These are phyloP conservation scores for Hamigera avellanea DNA, from an alignment of 495 filamentous ascomycete genomes.

Conservation along the genomic window DNA sequence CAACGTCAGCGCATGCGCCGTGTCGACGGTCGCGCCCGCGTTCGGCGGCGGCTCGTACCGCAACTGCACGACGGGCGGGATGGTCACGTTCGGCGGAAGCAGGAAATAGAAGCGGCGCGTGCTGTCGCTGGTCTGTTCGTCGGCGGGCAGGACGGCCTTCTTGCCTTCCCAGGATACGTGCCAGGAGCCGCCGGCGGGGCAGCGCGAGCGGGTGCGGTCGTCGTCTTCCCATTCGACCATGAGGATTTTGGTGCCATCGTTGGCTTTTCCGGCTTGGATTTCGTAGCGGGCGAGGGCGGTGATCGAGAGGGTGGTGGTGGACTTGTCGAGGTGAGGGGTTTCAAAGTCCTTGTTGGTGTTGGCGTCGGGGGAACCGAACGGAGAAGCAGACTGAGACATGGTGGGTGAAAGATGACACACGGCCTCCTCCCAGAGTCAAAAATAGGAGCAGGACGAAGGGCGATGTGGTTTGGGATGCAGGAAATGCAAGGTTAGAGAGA, in stretches of 20 bases:
- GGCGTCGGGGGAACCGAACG: no score
- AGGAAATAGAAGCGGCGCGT: constrained; percentile 63
- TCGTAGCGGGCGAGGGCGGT: constrained; percentile 69
- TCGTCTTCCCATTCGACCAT: constrained; percentile 77
- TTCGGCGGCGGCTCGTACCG: constrained; percentile 29
- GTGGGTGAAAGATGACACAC: no score
- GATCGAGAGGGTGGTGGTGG: constrained; percentile 25
- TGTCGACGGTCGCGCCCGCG: no score
- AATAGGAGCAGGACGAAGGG: no score
- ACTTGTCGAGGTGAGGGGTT: no score
- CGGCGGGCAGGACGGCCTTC: constrained; percentile 48
- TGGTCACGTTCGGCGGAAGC: constrained; percentile 49
- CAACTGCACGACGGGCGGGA: constrained; percentile 60
- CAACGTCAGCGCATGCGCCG: constrained; percentile 42
- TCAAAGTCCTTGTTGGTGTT: no score
- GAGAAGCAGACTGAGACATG: no score
- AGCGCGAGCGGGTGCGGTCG: constrained; percentile 22
- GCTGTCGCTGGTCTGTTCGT: constrained; percentile 43
- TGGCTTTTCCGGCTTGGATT: constrained; percentile 63
- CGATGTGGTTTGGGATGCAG: no score
- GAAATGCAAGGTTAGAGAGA: no score
- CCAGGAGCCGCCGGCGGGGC: constrained; percentile 39
- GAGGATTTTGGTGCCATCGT: constrained; percentile 73
- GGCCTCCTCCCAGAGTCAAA: no score
- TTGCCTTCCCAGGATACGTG: constrained; percentile 70